A percentile compares a stretch with the other conserved stretches of the same genome.
Conservation (phyloP, 2,329 filamentous ascomycete genomes). For the Pseudogymnoascus sp. region DNA sequence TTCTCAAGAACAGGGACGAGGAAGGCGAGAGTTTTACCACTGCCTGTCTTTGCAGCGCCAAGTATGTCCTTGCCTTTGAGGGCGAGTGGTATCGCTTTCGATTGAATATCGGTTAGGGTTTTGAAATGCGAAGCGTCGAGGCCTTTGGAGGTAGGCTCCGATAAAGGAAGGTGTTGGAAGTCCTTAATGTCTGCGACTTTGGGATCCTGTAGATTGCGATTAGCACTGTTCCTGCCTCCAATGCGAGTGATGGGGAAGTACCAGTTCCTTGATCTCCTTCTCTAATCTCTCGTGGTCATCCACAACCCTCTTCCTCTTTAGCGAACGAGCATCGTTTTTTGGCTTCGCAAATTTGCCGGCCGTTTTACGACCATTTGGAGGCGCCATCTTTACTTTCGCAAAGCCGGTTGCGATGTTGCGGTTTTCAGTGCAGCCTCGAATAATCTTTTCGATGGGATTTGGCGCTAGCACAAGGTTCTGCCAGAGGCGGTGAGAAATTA, state of each 20-base stretch:
- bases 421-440: slow-evolving; percentile 9
- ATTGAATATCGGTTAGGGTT: slow-evolving; percentile 83
- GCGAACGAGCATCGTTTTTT: slow-evolving; percentile 19
- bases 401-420: slow-evolving; percentile 10
- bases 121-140: slow-evolving; percentile 84
- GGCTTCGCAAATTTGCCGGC: slow-evolving; percentile 5
- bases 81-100: slow-evolving; percentile 77
- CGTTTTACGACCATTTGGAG: slow-evolving; percentile 14
- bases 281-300: slow-evolving; percentile 25
- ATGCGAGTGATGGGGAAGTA: slow-evolving; percentile 15
- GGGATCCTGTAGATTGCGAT: slow-evolving; percentile 20
- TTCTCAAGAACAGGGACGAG: slow-evolving; percentile 87
- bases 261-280: slow-evolving; percentile 25
- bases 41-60: slow-evolving; percentile 90
- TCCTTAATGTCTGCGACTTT: slow-evolving; percentile 37
- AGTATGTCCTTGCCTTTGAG: slow-evolving; percentile 82
- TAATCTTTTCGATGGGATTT: slow-evolving; percentile 14
- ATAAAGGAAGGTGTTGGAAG: slow-evolving; percentile 82
- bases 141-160: slow-evolving; percentile 66
- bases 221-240: slow-evolving; percentile 10
- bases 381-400: slow-evolving; percentile 19
- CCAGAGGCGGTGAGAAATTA: slow-evolving; percentile 6
- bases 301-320: slow-evolving; percentile 27
- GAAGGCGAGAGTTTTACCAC: slow-evolving; percentile 91
- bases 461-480: not conserved